These are phyloP conservation scores for Anisogramma anomala DNA, from an alignment of 2,329 filamentous ascomycete genomes.

Conservation along the genomic window DNA sequence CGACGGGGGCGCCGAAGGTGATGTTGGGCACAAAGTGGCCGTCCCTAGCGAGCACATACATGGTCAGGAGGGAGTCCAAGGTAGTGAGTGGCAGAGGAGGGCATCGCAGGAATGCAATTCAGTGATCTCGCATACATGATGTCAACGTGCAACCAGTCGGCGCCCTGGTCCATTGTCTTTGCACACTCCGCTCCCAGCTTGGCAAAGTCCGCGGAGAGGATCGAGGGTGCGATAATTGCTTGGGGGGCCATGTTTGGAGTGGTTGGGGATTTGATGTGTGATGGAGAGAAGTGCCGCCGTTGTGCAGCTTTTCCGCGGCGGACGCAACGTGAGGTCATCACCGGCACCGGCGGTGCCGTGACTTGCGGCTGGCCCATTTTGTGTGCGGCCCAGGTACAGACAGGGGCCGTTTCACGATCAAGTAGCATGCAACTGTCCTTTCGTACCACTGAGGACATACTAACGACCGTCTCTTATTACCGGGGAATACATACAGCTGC, in stretches of 20 bases:
- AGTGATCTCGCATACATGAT: constrained; percentile 48
- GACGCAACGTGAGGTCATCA: neutral
- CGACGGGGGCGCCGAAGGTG: constrained; percentile 89
- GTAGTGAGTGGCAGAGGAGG: neutral
- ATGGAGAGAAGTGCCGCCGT: neutral
- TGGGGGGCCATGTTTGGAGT: constrained; percentile 61
- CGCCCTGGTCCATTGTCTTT: constrained; percentile 72
- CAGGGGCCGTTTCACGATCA: too few relatives aligned
- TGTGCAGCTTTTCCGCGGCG: neutral
- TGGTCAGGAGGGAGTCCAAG: neutral
- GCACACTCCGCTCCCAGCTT: constrained; percentile 77
- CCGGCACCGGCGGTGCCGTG: neutral
- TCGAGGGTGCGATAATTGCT: constrained; percentile 91
- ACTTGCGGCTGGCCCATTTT: neutral
- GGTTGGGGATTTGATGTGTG: neutral
- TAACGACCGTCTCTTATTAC: too few relatives aligned
- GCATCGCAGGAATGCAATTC: constrained; percentile 18
- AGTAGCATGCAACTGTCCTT: too few relatives aligned
- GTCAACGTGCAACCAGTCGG: constrained; percentile 91
- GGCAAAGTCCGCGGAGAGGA: constrained; percentile 92
- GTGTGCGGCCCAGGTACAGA: neutral
- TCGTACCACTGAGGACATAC: too few relatives aligned
- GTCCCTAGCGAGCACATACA: constrained; percentile 49
- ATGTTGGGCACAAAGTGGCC: constrained; percentile 98
- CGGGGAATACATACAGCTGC: too few relatives aligned